A percentile compares a stretch with the other conserved stretches of the same genome.
These are phyloP conservation scores for Euphorbia tirucalli DNA, from an alignment of 345 rosid species.

Conservation along the genomic window DNA sequence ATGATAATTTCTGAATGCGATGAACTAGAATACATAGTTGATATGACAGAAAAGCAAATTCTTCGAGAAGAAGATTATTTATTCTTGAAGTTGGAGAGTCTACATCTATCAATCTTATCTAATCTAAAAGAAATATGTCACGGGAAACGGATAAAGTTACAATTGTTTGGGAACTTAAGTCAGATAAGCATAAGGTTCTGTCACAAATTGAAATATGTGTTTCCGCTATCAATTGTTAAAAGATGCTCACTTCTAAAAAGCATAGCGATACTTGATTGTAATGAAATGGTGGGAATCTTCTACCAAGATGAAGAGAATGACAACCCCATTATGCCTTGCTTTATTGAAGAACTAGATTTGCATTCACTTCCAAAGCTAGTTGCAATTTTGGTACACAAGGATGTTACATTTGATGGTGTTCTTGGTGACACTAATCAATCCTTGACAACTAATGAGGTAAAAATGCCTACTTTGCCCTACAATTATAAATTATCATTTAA, in stretches of 20 bases:
- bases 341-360: not conserved
- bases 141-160: no score
- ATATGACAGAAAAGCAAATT: no score
- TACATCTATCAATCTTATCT: no score
- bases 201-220: not conserved
- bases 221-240: not conserved
- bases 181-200: no score
- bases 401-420: not conserved
- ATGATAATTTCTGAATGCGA: no score
- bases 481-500: no score
- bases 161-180: no score
- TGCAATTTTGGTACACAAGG: not conserved
- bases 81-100: no score
- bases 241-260: not conserved
- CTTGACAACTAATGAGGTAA: not conserved
- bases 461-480: not conserved
- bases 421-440: not conserved
- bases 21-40: no score
- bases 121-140: no score
- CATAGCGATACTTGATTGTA: not conserved
- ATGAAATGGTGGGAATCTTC: not conserved
- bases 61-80: no score
- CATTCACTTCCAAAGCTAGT: not conserved
- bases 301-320: not conserved
- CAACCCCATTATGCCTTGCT: not conserved